These are phyloP conservation scores for Cladobotryum mycophilum DNA, from an alignment of 2,329 filamentous ascomycete species.

Conservation along the genomic window DNA sequence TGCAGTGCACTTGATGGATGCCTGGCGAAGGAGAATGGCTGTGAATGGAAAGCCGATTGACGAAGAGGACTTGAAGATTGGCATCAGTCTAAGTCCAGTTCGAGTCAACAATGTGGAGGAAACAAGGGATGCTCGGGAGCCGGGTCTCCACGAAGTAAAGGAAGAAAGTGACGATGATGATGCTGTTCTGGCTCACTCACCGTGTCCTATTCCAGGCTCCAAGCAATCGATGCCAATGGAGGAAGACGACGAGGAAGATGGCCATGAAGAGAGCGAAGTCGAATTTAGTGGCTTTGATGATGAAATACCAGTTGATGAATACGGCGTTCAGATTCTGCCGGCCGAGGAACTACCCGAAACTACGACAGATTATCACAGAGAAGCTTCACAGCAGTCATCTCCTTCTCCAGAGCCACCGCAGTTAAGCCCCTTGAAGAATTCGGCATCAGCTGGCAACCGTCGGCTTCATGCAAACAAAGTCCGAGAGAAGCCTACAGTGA, in stretches of 20 bases:
- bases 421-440: slow-evolving; percentile 47
- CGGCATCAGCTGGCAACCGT: slow-evolving; percentile 44
- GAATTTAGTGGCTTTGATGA: slow-evolving; percentile 41
- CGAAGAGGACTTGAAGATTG: slow-evolving; percentile 61
- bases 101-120: slow-evolving; percentile 47
- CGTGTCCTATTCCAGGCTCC: slow-evolving; percentile 19
- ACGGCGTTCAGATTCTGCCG: slow-evolving; percentile 34
- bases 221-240: neutral
- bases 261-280: slow-evolving; percentile 24
- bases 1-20: slow-evolving; percentile 82
- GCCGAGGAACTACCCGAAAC: neutral
- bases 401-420: slow-evolving; percentile 42
- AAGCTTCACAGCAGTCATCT: slow-evolving; percentile 32
- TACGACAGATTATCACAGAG: slow-evolving; percentile 9
- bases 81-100: slow-evolving; percentile 57
- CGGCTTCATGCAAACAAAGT: slow-evolving; percentile 21
- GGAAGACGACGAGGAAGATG: slow-evolving; percentile 21
- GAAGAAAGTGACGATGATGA: slow-evolving; percentile 39
- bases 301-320: slow-evolving; percentile 37
- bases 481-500: slow-evolving; percentile 32
- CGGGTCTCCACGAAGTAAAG: slow-evolving; percentile 40
- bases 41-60: slow-evolving; percentile 64
- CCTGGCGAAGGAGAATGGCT: slow-evolving; percentile 80
- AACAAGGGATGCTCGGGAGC: slow-evolving; percentile 32
- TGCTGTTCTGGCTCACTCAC: slow-evolving; percentile 18